Evolutionary conservation across 768 basidiomycete genomes (phyloP).

Genomic region (Suillus clintonianus): DNA sequence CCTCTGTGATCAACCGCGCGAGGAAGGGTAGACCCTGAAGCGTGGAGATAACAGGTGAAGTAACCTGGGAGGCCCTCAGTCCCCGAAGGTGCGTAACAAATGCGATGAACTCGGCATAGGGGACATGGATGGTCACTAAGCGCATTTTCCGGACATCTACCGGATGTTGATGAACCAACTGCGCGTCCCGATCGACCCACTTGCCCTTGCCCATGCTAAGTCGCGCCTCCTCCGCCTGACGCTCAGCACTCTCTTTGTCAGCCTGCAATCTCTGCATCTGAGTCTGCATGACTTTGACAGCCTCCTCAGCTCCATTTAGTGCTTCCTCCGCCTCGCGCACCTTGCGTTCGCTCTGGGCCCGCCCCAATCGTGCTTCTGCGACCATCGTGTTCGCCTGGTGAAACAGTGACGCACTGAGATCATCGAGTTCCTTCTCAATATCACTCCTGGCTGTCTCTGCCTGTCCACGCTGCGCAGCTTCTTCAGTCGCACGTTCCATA

Average conservation of each 20-base stretch:
- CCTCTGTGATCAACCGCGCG: slow-evolving; percentile 72
- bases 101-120: slow-evolving; percentile 78
- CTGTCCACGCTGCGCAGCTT: slow-evolving; percentile 87
- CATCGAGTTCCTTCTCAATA: slow-evolving; percentile 94
- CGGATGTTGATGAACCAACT: slow-evolving; percentile 13
- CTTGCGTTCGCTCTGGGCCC: slow-evolving; percentile 71
- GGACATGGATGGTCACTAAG: slow-evolving; percentile 67
- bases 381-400: slow-evolving; percentile 97
- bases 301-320: slow-evolving; percentile 82
- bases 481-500: slow-evolving; percentile 95
- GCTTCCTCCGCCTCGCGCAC: slow-evolving; percentile 76
- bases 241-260: slow-evolving; percentile 66
- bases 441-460: slow-evolving; percentile 80
- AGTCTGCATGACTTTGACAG: slow-evolving; percentile 78
- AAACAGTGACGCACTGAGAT: slow-evolving; percentile 89
- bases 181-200: slow-evolving; percentile 50
- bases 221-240: slow-evolving; percentile 49
- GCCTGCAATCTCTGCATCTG: slow-evolving; percentile 77
- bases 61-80: slow-evolving; percentile 57
- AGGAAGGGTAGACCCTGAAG: slow-evolving; percentile 81
- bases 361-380: slow-evolving; percentile 78
- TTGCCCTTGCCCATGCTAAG: slow-evolving; percentile 67
- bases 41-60: slow-evolving; percentile 68
- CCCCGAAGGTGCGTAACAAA: slow-evolving; percentile 79
- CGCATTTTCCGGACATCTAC: slow-evolving; percentile 37